Conservation (phyloP, 805 yeast genomes). For the Metschnikowia reukaufii region DNA sequence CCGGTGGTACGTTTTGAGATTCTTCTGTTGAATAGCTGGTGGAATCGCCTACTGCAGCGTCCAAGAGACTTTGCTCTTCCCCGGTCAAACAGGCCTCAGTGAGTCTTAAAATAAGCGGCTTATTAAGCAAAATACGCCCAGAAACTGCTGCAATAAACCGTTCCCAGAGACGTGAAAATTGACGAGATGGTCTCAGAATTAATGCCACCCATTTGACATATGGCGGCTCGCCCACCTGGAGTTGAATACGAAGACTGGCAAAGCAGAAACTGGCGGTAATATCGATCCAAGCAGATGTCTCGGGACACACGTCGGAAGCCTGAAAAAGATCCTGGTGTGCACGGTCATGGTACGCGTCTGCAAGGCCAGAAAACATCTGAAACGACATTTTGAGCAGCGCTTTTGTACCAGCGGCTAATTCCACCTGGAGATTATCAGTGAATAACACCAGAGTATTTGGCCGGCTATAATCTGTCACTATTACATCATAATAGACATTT, state of each 20-base stretch:
- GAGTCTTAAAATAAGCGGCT: constrained; percentile 1
- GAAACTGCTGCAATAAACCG: constrained; percentile 1
- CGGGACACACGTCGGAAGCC: constrained; percentile 8
- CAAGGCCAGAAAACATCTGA: constrained; percentile 3
- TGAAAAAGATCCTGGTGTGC: constrained; percentile 11
- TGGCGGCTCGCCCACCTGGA: constrained; percentile 5
- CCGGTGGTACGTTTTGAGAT: background rate
- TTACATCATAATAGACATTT: constrained; percentile 6
- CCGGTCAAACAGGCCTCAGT: background rate
- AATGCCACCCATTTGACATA: background rate
- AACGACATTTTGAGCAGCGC: constrained; percentile 3
- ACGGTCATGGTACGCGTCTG: constrained; percentile 4
- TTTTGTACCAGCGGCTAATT: constrained; percentile 2
- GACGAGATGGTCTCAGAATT: background rate
- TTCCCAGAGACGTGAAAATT: constrained; percentile 7
- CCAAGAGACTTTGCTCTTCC: constrained; percentile 1
- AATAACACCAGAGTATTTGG: background rate
- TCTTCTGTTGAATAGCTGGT: constrained; percentile 12
- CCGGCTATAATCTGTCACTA: constrained; percentile 16
- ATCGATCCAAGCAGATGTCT: constrained; percentile 12
- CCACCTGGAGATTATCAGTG: constrained; percentile 6
- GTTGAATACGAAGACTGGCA: constrained; percentile 2
- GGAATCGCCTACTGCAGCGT: constrained; percentile 1
- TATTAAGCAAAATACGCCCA: constrained; percentile 1
- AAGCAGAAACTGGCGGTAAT: constrained; percentile 12